Base-by-base conservation (phyloP, 1,284 basidiomycete species). In the Inonotus hispidus region DNA sequence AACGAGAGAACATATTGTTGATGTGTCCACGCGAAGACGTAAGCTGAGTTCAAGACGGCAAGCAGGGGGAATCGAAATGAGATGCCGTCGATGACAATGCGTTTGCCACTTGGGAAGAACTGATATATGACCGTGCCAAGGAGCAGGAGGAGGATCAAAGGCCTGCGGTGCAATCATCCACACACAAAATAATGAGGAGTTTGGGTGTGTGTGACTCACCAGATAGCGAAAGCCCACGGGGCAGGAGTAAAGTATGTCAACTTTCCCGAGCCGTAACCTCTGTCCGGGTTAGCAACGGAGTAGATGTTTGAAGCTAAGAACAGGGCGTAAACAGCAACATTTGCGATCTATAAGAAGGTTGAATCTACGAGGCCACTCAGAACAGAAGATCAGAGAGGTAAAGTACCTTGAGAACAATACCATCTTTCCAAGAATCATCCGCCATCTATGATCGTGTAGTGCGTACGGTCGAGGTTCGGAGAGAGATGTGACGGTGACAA, bases 171-270 rank as follows among this genome's bases (percentile, higher is more conserved):
- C 43, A 13, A 50, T 72, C 58, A 52, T 27, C 47, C 62, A 35
- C 46, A 27, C 32, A 61, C 65, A 38, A 58, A 52, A 29, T 6
- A n/a, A 7, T n/a, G 16, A 21, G 11, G 11, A 29, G 14, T 1
- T 19, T 52, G 1, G 13, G 3, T 10, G 27, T 4, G 27, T 4
- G 32, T 6, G 8, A 71, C 76, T 43, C 52, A 87, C 90, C 90
- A 92, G 68, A 93, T 89, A 73, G 85, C 80, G 75, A 92, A 93
- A 1, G 89, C 85, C 85, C 91, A 96, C 35, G 89, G 85, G 19
- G 92, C 91, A 37, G 95, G 94, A 0, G 93, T 95, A 62, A 97
- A 77, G 72, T 94, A 97, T 5, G 93, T 95, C 68, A 89, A 84
- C 72, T 90, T 92, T 55, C 81, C 84, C 64, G 77, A 73, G 70